Evolutionary conservation across 1,284 basidiomycete species (phyloP), one percentile per base, ranked within the genome.

Genomic region (Pseudozyma sp.): DNA sequence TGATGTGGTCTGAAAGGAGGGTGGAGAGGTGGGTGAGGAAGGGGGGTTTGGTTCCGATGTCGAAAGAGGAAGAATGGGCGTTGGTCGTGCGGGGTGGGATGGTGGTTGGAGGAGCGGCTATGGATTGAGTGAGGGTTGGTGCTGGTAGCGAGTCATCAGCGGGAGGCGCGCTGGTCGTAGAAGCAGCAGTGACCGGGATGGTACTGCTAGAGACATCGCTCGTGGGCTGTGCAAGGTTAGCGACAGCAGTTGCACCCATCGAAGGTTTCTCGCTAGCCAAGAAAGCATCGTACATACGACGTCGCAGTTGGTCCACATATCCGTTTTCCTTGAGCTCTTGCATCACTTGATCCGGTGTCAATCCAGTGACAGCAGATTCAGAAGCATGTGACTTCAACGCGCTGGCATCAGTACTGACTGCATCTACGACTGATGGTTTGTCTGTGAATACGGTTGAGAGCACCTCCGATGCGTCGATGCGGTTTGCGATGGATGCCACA

Each of bases 241-340:
- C 34, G 17, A 30, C 42, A 7, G 35, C 24, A 39, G 59, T 11
- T n/a, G 40, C 1, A 4, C 24, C 24, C 2, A 24, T 24, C 24
- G 24, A 24, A 24, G 24, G 24, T 24, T 24, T 24, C 24, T 24
- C 24, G 24, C 4, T 7, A 8, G 57, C 35, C 11, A 40, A 42
- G 30, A 73, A 73, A 0, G 70, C 54, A 31, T 73, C 65, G 9
- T 60, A 54, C 45, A 73, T 60, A 47, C 64, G 61, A 16, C 70
- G 39, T 6, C 70, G 52, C 14, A 73, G 24, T 42, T 57, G 53
- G 40, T 73, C 70, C 2, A 73, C 35, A 19, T 61, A 68, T 0
- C 70, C 70, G 16, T 53, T 55, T n/a, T 54, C 65, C 17, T 61
- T 60, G 29, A 73, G 61, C 65, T 73, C 70, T 17, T 68, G 54